These are phyloP conservation scores for Sporothrix phasma DNA, from an alignment of 2,329 filamentous ascomycete species.

Conservation along the genomic window DNA sequence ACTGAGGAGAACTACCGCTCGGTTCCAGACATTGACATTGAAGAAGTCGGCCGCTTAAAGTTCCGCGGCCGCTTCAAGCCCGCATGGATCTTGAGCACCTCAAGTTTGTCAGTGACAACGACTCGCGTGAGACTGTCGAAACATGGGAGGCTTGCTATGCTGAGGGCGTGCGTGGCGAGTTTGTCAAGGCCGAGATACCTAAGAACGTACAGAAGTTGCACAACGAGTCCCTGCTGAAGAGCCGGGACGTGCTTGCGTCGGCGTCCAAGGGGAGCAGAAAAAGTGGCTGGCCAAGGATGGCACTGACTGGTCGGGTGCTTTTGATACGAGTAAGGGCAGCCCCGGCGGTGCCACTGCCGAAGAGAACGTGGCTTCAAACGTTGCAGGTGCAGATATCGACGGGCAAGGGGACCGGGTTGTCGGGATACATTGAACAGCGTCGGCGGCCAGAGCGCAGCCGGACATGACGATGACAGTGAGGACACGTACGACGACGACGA, in stretches of 20 bases:
- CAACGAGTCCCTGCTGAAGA: constrained; percentile 67
- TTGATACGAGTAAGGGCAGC: constrained; percentile 53
- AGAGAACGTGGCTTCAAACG: not conserved
- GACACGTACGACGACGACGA: constrained; percentile 19
- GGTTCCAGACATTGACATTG: constrained; percentile 64
- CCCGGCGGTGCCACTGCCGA: not conserved
- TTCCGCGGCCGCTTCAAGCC: constrained; percentile 80
- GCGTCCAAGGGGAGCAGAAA: constrained; percentile 62
- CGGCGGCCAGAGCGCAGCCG: constrained; percentile 3
- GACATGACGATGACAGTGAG: constrained; percentile 29
- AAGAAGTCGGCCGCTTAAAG: constrained; percentile 69
- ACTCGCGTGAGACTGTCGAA: constrained; percentile 86
- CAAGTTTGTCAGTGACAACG: constrained; percentile 73
- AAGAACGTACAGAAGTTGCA: constrained; percentile 65
- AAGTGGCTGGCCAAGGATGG: constrained; percentile 73
- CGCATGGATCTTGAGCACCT: constrained; percentile 78
- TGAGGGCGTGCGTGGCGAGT: constrained; percentile 68
- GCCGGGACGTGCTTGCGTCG: constrained; percentile 68
- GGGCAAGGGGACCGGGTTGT: not conserved
- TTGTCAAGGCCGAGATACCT: constrained; percentile 65
- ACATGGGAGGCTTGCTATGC: constrained; percentile 87
- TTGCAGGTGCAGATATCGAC: not conserved
- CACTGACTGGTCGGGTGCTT: constrained; percentile 78
- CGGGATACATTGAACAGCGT: constrained; percentile 1
- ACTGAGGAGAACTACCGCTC: constrained; percentile 63